Evolutionary conservation across 164 flowering plant species (phyloP).

Genomic region (Saururus chinensis): DNA sequence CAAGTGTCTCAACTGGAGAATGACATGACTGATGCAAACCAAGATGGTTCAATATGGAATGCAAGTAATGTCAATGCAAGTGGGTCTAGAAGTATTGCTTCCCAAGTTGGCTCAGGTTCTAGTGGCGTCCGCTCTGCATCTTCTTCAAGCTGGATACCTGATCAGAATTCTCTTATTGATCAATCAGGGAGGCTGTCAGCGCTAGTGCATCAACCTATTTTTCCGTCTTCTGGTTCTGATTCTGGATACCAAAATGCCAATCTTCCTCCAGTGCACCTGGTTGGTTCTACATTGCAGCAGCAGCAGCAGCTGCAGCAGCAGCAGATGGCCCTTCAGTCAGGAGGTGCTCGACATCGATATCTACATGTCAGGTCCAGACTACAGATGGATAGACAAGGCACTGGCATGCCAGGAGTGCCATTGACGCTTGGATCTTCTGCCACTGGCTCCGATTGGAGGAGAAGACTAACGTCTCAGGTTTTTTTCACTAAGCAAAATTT

Average conservation of each 20-base stretch:
- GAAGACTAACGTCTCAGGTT: neutral
- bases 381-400: neutral
- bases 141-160: neutral
- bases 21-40: neutral
- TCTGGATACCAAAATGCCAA: neutral
- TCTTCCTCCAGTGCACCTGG: neutral
- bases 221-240: neutral
- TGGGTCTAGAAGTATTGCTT: neutral
- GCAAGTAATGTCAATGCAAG: neutral
- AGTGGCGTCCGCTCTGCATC: neutral
- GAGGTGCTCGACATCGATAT: neutral
- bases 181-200: neutral
- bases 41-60: neutral
- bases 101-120: neutral
- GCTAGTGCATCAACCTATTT: neutral
- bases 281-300: neutral
- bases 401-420: neutral
- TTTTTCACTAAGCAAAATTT: neutral
- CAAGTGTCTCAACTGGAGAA: neutral
- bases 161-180: neutral
- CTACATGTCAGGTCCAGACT: neutral
- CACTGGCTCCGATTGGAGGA: neutral
- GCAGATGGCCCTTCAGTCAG: neutral
- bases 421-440: neutral
- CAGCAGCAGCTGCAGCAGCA: neutral